Evolutionary conservation across 2,329 filamentous ascomycete species (phyloP).

Genomic region (Neoascochyta sp.): DNA sequence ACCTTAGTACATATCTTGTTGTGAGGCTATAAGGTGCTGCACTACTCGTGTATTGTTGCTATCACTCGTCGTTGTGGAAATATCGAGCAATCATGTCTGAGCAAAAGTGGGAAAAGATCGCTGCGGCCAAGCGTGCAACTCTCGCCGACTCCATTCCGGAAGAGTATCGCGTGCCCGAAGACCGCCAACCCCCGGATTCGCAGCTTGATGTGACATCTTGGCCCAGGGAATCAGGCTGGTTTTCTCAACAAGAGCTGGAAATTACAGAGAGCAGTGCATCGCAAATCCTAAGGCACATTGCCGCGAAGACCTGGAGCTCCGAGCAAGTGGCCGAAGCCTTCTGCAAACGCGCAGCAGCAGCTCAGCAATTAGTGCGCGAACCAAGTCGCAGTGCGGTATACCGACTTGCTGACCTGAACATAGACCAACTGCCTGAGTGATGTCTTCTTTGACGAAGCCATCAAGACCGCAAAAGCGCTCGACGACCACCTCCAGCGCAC

Average conservation of each 20-base stretch:
- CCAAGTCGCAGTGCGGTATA: background rate
- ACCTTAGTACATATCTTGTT: conserved; percentile 4
- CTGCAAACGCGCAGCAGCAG: conserved; percentile 53
- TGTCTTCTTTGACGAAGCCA: conserved; percentile 53
- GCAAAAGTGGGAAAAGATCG: conserved; percentile 45
- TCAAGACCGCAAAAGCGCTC: conserved; percentile 50
- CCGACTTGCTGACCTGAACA: conserved; percentile 3
- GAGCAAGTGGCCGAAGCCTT: conserved; percentile 52
- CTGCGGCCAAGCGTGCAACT: conserved; percentile 42
- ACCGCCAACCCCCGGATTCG: conserved; percentile 52
- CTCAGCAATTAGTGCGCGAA: conserved; percentile 50
- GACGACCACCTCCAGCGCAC: conserved; percentile 50
- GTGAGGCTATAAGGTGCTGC: conserved; percentile 1
- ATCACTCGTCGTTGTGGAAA: conserved; percentile 1
- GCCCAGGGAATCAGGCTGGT: conserved; percentile 57
- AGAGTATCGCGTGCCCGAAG: conserved; percentile 55
- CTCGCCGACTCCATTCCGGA: conserved; percentile 52
- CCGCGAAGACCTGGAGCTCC: conserved; percentile 48
- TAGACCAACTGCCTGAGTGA: conserved; percentile 61
- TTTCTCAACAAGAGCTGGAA: conserved; percentile 51
- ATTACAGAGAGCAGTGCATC: conserved; percentile 47
- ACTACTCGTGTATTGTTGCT: conserved; percentile 1
- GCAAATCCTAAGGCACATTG: conserved; percentile 41
- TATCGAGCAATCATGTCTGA: conserved; percentile 12
- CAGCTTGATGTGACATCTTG: conserved; percentile 57